These are phyloP conservation scores for Trametes hirsuta DNA, from an alignment of 1,284 basidiomycete species.

Conservation along the genomic window DNA sequence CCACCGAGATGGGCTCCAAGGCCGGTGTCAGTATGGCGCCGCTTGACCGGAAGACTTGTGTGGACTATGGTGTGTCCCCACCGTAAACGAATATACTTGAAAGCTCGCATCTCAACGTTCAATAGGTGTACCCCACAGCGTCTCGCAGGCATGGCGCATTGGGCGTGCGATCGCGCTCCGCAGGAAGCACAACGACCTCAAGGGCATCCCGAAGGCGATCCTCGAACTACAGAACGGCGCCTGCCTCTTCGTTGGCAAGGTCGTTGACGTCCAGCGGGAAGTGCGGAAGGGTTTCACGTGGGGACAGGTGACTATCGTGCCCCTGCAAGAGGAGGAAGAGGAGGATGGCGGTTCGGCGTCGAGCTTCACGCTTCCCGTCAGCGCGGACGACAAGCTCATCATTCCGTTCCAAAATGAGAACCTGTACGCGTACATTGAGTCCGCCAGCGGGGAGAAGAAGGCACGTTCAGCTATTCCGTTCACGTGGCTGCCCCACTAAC, in stretches of 20 bases:
- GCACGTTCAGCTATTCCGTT: slow-evolving; percentile 8
- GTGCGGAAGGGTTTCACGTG: slow-evolving; percentile 41
- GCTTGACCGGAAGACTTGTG: slow-evolving; percentile 37
- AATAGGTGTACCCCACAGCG: slow-evolving; percentile 44
- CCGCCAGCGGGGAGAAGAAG: slow-evolving; percentile 37
- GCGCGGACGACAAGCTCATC: slow-evolving; percentile 31
- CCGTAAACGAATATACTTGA: neutral
- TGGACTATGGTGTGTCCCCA: slow-evolving; percentile 38
- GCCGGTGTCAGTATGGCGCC: slow-evolving; percentile 48
- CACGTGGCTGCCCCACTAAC: neutral
- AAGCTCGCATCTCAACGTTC: neutral
- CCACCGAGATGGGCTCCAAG: slow-evolving; percentile 46
- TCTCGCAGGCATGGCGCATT: slow-evolving; percentile 58
- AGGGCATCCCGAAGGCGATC: slow-evolving; percentile 50
- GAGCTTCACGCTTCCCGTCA: slow-evolving; percentile 13
- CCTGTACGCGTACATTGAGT: slow-evolving; percentile 47
- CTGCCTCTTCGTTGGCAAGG: slow-evolving; percentile 58
- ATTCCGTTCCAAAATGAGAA: slow-evolving; percentile 68
- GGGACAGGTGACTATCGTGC: slow-evolving; percentile 51
- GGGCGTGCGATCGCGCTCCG: slow-evolving; percentile 42
- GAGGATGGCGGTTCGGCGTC: slow-evolving; percentile 35
- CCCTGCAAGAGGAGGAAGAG: slow-evolving; percentile 49
- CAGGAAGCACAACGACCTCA: slow-evolving; percentile 39
- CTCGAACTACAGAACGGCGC: slow-evolving; percentile 52
- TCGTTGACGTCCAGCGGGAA: slow-evolving; percentile 49